A percentile compares a stretch with the other conserved stretches of the same genome.
phyloP scores from a whole-genome alignment of 2,329 filamentous ascomycete species.

The Alternaria hordeiaustralica region DNA sequence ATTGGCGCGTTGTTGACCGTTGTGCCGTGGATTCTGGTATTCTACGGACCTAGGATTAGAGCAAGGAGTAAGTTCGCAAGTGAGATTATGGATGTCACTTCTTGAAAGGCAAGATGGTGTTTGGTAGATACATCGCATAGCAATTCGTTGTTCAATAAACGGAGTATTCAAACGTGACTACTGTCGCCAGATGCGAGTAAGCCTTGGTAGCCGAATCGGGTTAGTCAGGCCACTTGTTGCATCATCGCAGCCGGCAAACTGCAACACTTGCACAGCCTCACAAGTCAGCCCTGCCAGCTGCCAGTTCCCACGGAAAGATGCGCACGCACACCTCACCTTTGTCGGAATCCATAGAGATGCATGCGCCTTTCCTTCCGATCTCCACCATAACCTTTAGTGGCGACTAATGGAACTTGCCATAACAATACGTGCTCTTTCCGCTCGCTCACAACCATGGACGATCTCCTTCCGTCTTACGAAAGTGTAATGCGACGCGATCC shows the following conservation, averaged over 20 bases:
- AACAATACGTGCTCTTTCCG: neutral
- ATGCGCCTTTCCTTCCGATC: neutral
- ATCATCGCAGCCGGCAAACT: slow-evolving; percentile 4
- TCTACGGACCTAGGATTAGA: slow-evolving; percentile 79
- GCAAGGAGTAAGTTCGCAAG: slow-evolving; percentile 76
- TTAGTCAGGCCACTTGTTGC: slow-evolving; percentile 1
- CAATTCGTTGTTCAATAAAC: neutral
- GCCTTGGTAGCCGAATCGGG: neutral
- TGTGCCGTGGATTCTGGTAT: slow-evolving; percentile 86
- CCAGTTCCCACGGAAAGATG: neutral
- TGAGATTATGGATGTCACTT: slow-evolving; percentile 38
- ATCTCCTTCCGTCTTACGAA: slow-evolving; percentile 66
- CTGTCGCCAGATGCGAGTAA: neutral
- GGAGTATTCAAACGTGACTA: neutral
- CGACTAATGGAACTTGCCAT: neutral
- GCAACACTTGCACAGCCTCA: slow-evolving; percentile 12
- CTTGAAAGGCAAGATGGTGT: neutral
- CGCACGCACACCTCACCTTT: neutral
- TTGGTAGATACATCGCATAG: slow-evolving; percentile 1
- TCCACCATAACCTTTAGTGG: neutral
- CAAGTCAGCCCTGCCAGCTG: neutral
- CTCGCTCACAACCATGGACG: slow-evolving; percentile 55
- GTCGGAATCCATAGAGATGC: neutral
- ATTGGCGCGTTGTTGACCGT: slow-evolving; percentile 71
- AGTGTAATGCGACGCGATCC: slow-evolving; percentile 61